Conservation (phyloP, 805 yeast genomes). For the Metschnikowia gruessii region DNA sequence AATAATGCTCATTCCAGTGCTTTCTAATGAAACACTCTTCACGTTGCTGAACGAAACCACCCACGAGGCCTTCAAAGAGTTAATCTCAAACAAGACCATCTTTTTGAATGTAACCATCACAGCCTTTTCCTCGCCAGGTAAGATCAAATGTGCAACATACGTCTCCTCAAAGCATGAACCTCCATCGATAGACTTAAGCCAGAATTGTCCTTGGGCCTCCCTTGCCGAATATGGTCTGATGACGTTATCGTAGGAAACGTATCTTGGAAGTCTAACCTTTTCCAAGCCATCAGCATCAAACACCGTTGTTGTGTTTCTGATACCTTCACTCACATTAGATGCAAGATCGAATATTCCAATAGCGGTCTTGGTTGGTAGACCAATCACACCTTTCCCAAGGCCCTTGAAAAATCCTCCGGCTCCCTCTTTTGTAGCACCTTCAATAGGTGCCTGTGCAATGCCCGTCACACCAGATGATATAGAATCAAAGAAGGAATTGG, state of each 20-base stretch:
- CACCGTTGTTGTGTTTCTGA: slow-evolving; percentile 86
- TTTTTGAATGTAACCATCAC: slow-evolving; percentile 71
- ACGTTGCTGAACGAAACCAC: slow-evolving; percentile 60
- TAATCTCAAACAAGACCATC: slow-evolving; percentile 65
- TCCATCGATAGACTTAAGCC: slow-evolving; percentile 82
- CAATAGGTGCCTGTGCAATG: slow-evolving; percentile 83
- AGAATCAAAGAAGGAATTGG: slow-evolving; percentile 84
- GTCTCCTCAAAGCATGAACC: slow-evolving; percentile 70
- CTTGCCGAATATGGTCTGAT: slow-evolving; percentile 73
- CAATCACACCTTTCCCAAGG: slow-evolving; percentile 89
- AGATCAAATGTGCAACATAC: slow-evolving; percentile 80
- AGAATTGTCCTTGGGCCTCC: slow-evolving; percentile 91
- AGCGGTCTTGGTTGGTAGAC: slow-evolving; percentile 94
- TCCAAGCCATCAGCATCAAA: slow-evolving; percentile 76
- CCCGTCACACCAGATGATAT: slow-evolving; percentile 87
- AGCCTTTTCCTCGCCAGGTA: slow-evolving; percentile 77
- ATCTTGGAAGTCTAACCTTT: slow-evolving; percentile 80
- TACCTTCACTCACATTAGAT: slow-evolving; percentile 89
- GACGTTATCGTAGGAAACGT: slow-evolving; percentile 64
- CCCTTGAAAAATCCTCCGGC: slow-evolving; percentile 92
- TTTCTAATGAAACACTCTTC: slow-evolving; percentile 69
- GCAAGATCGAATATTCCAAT: slow-evolving; percentile 93
- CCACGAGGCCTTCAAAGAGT: slow-evolving; percentile 67
- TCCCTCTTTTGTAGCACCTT: slow-evolving; percentile 88
- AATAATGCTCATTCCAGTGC: slow-evolving; percentile 71